Base-by-base conservation (phyloP, 805 yeast species). In the Saccharomycopsis vini region DNA sequence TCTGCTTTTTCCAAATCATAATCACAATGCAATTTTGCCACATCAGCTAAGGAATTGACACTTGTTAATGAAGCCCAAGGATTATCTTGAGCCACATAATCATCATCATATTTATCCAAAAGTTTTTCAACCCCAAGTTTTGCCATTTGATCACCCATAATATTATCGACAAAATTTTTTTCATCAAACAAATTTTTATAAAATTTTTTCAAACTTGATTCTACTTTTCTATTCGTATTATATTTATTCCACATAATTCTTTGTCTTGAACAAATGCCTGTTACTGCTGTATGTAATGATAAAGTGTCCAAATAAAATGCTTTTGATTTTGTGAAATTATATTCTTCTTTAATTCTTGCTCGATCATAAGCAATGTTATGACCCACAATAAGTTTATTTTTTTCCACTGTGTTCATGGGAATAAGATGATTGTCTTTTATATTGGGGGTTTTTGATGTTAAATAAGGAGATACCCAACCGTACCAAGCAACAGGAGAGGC, bases 261-360 rank as follows among this genome's bases (percentile, higher is more conserved):
- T 56, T 92, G 98, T 53, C 85, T 78, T 2, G 97, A 85, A 59
- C 96, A 86, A 74, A 92, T 81, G 0, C 99, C 99, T 40, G 81
- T 77, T 0, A 79, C 75, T 1, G 97, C 94, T 28, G 89, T 77
- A 61, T 92, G 99, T 16, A 92, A 63, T 1, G 97, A 81, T 88
- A 90, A 84, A 1, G 95, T 89, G 60, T 92, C 99, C 46, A 94
- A 52, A 55, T 67, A 92, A 61, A 87, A 88, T 1, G 85, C 83
- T 52, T 80, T 77, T 1, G 95, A 69, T 36, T 68, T 73, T 26
- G 66, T 60, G 29, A 89, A 57, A 53, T 72, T 69, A 62, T 92
- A 92, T 58, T 92, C 98, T 44, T 92, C 97, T 24, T 66, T 52
- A 1, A 90, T 76, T 29, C 95, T 70, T 1, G 95, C 90, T 36